A percentile compares a stretch with the other conserved stretches of the same genome.
Evolutionary conservation across 352 stramenopile species (phyloP).

Genomic region (Saprolegnia diclina): DNA sequence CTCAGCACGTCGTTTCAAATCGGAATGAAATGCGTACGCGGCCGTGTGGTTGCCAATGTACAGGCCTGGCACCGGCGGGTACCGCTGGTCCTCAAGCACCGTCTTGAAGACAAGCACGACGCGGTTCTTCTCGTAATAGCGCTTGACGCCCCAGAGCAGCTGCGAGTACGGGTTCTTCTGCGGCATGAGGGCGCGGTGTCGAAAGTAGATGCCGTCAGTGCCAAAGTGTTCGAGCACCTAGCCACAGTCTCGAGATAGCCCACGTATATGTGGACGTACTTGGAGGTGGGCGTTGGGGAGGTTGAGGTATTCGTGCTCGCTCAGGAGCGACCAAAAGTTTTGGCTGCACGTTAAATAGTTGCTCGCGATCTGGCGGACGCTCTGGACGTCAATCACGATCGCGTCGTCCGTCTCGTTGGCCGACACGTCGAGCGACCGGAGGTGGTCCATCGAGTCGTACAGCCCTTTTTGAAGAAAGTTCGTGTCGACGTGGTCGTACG

Average conservation of each 20-base stretch:
- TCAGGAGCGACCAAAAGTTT: constrained; percentile 12
- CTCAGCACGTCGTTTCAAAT: background rate
- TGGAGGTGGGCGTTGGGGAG: constrained; percentile 9
- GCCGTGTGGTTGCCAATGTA: constrained; percentile 14
- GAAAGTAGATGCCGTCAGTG: constrained; percentile 1
- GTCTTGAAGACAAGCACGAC: constrained; percentile 8
- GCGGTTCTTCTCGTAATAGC: constrained; percentile 11
- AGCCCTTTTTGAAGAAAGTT: constrained; percentile 2
- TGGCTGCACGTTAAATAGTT: constrained; percentile 16
- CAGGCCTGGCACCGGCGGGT: background rate
- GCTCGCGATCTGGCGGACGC: constrained; percentile 3
- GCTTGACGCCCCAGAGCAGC: constrained; percentile 11
- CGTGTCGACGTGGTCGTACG: constrained; percentile 11
- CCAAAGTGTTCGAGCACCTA: constrained; percentile 13
- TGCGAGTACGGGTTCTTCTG: constrained; percentile 18
- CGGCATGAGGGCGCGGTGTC: background rate
- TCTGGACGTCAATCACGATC: constrained; percentile 9
- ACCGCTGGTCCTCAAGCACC: constrained; percentile 18
- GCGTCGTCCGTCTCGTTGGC: background rate
- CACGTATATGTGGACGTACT: background rate
- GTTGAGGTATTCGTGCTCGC: constrained; percentile 4
- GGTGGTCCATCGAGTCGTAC: constrained; percentile 5
- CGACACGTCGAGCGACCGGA: constrained; percentile 3
- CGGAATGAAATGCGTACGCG: background rate
- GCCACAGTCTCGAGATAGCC: background rate